Conservation (phyloP, 257 asterid genomes). For the Rauvolfia tetraphylla region DNA sequence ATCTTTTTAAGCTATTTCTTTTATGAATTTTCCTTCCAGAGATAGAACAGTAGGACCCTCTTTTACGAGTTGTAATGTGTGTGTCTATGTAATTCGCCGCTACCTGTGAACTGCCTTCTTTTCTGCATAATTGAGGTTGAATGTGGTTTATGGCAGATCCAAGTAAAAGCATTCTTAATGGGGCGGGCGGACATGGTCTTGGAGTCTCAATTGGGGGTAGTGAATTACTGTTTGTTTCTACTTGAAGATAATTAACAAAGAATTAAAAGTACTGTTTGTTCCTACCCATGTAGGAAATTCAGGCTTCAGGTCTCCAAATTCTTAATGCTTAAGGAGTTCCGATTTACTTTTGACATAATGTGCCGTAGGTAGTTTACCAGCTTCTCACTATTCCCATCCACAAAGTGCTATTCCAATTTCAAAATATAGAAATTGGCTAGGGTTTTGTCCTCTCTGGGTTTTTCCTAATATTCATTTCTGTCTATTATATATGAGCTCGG, state of each 20-base stretch:
- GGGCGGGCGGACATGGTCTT: neutral
- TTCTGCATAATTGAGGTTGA: neutral
- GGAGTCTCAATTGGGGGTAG: neutral
- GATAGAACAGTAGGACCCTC: neutral
- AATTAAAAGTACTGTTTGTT: neutral
- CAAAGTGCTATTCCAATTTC: neutral
- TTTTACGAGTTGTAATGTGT: neutral
- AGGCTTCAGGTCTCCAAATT: neutral
- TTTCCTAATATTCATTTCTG: neutral
- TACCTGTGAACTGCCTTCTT: neutral
- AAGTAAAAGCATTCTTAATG: neutral
- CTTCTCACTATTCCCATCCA: conserved; percentile 5
- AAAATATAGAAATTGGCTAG: neutral
- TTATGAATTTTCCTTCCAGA: conserved; percentile 2
- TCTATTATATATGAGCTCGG: neutral
- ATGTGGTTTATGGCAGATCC: conserved; percentile 15
- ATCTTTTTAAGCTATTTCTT: neutral
- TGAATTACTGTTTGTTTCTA: neutral
- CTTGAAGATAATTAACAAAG: neutral
- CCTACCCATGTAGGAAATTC: neutral
- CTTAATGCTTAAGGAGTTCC: neutral
- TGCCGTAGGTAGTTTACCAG: conserved; percentile 15
- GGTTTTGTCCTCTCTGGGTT: neutral
- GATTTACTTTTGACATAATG: conserved; percentile 4
- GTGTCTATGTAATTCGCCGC: neutral